Conservation (phyloP, 2,329 filamentous ascomycete species). For the Pyricularia sp. region DNA sequence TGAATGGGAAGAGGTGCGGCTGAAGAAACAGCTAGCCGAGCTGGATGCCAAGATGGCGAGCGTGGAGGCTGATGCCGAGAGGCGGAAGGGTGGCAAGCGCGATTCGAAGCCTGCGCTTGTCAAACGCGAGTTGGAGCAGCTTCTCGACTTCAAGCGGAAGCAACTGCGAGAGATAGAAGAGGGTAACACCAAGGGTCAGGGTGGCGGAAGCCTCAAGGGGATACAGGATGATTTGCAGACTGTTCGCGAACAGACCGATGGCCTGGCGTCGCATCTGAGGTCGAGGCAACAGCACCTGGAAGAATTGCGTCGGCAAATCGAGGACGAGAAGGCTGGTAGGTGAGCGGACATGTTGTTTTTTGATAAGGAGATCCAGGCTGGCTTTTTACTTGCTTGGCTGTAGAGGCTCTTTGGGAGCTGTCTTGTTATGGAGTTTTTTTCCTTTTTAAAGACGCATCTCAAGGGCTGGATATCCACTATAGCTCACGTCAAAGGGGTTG, state of each 20-base stretch:
- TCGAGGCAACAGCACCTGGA: slow-evolving; percentile 67
- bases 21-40: slow-evolving; percentile 87
- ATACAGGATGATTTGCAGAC: slow-evolving; percentile 79
- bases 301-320: slow-evolving; percentile 72
- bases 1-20: slow-evolving; percentile 94
- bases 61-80: slow-evolving; percentile 68
- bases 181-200: slow-evolving; percentile 47
- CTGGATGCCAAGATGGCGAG: slow-evolving; percentile 80
- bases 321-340: slow-evolving; percentile 65
- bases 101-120: slow-evolving; percentile 82
- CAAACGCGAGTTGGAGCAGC: slow-evolving; percentile 86
- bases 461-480: not conserved
- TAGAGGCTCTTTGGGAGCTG: not conserved
- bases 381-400: not conserved
- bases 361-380: not conserved
- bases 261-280: slow-evolving; percentile 72
- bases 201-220: slow-evolving; percentile 64
- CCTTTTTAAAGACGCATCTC: not conserved
- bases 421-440: not conserved
- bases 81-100: slow-evolving; percentile 51
- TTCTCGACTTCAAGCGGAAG: slow-evolving; percentile 89
- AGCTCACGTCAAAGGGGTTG: not conserved
- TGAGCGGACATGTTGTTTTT: slow-evolving; percentile 13
- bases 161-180: slow-evolving; percentile 68
- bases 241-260: slow-evolving; percentile 91